phyloP scores from a whole-genome alignment of 2,329 filamentous ascomycete species.

The Lasiodiplodia sp. region DNA sequence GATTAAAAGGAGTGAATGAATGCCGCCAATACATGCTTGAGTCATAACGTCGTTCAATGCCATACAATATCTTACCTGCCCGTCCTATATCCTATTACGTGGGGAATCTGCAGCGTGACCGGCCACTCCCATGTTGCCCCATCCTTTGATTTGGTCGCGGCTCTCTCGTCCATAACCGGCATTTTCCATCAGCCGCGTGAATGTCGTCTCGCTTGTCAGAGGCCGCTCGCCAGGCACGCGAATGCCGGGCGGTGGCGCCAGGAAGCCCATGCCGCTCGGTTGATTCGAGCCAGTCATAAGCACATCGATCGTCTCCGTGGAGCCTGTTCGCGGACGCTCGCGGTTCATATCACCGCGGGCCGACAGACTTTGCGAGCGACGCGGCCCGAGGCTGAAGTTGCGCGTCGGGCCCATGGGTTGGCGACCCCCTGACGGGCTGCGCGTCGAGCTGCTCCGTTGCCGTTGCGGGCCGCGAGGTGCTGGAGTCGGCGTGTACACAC shows the following conservation, averaged over 20 bases:
- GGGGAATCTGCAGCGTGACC: constrained; percentile 3
- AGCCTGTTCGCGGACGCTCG: constrained; percentile 40
- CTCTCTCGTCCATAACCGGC: constrained; percentile 42
- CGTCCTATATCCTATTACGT: constrained; percentile 23
- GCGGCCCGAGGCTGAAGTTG: constrained; percentile 24
- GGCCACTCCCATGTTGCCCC: constrained; percentile 20
- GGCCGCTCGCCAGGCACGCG: constrained; percentile 33
- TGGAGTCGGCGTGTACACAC: constrained; percentile 27
- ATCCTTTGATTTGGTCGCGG: constrained; percentile 21
- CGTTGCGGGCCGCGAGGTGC: not conserved
- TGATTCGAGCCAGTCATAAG: constrained; percentile 46
- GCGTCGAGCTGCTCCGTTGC: constrained; percentile 24
- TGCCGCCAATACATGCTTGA: constrained; percentile 22
- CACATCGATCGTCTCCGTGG: constrained; percentile 55
- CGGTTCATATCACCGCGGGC: constrained; percentile 10
- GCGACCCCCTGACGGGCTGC: constrained; percentile 3
- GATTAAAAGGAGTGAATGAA: constrained; percentile 28
- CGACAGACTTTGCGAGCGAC: constrained; percentile 18
- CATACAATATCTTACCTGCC: not conserved
- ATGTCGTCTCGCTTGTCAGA: constrained; percentile 48
- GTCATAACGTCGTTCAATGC: constrained; percentile 23
- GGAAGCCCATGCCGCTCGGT: constrained; percentile 15
- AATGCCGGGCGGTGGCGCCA: constrained; percentile 12
- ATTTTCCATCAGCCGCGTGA: constrained; percentile 52
- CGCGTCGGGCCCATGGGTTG: constrained; percentile 25